Conservation (phyloP, 306 rosid genomes). For the Aeschynomene evenia region DNA sequence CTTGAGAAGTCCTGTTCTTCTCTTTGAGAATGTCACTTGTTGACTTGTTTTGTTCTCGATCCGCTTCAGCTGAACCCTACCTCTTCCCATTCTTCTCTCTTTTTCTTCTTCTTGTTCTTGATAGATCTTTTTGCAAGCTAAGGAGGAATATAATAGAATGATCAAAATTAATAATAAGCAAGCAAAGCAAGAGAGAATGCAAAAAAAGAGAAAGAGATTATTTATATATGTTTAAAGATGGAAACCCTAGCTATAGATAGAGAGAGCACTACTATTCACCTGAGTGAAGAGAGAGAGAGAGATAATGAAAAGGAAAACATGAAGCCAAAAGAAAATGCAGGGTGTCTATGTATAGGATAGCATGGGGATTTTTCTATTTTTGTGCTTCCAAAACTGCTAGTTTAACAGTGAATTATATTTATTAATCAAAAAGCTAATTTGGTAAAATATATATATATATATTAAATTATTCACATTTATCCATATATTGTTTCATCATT, state of each 20-base stretch:
- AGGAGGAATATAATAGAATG: background rate
- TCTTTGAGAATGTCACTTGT: slow-evolving; percentile 82
- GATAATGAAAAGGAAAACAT: background rate
- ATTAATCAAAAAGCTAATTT: no score
- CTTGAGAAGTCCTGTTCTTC: slow-evolving; percentile 66
- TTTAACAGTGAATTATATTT: background rate
- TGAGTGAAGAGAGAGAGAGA: background rate
- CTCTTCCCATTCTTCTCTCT: slow-evolving; percentile 65
- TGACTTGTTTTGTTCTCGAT: slow-evolving; percentile 86
- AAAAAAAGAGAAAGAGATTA: background rate
- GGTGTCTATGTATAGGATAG: slow-evolving; percentile 19
- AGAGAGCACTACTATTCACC: background rate
- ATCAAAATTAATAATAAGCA: background rate
- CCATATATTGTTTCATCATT: no score
- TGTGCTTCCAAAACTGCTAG: background rate
- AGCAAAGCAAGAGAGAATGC: background rate
- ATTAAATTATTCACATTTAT: no score
- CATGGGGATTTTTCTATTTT: slow-evolving; percentile 41
- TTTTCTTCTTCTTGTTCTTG: background rate
- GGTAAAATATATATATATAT: no score
- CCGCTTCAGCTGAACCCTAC: slow-evolving; percentile 78
- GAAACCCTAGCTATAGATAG: slow-evolving; percentile 42
- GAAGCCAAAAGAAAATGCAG: background rate
- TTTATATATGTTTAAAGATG: slow-evolving; percentile 11
- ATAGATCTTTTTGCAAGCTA: no score